These are phyloP conservation scores for Asclepias syriaca DNA, from an alignment of 257 asterid genomes.

Conservation along the genomic window DNA sequence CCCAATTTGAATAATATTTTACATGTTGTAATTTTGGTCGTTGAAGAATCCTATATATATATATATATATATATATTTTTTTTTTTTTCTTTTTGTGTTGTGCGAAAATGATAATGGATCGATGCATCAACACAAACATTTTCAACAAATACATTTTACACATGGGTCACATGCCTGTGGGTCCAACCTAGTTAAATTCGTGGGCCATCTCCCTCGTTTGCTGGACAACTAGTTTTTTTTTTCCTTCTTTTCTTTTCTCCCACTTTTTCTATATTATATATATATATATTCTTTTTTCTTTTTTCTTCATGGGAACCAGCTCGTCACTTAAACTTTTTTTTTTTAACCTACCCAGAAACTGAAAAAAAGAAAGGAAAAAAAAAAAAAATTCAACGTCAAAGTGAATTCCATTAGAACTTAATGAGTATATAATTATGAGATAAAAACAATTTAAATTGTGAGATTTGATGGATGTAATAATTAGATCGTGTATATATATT, in stretches of 20 bases:
- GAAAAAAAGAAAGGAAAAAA: too few relatives aligned
- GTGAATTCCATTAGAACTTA: too few relatives aligned
- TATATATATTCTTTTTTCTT: not conserved
- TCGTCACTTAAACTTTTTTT: not conserved
- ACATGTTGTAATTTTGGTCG: not conserved
- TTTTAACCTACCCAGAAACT: too few relatives aligned
- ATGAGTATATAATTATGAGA: too few relatives aligned
- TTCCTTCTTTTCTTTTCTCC: too few relatives aligned
- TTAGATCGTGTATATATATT: not conserved
- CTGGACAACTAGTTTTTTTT: not conserved
- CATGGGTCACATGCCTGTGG: slow-evolving; percentile 21
- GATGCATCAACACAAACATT: not conserved
- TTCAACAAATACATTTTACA: not conserved
- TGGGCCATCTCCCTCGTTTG: not conserved
- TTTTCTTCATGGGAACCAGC: not conserved
- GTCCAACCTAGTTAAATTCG: not conserved
- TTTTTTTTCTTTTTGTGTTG: not conserved
- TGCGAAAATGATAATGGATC: not conserved
- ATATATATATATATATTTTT: too few relatives aligned
- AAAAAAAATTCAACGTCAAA: too few relatives aligned
- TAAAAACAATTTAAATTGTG: not conserved
- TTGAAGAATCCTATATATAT: not conserved
- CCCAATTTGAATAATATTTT: not conserved
- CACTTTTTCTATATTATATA: too few relatives aligned
- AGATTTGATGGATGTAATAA: too few relatives aligned